Evolutionary conservation across 2,329 filamentous ascomycete species (phyloP).

Genomic region (Cordyceps javanica): DNA sequence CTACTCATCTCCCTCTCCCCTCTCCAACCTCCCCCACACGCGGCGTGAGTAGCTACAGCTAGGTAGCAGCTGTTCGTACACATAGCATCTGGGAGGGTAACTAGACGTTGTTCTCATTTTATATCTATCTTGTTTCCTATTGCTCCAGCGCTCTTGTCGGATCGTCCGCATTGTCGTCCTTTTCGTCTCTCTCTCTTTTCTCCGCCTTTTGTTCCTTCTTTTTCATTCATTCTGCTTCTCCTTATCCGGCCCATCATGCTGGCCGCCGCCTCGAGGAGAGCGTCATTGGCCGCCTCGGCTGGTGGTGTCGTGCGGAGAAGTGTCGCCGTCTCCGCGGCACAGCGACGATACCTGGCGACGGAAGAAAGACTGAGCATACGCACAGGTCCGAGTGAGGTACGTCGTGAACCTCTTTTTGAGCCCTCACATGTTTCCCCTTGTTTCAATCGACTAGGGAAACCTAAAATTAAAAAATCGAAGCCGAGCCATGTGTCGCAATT

Average conservation of each 20-base stretch:
- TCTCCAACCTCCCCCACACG: neutral
- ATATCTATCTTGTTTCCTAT: neutral
- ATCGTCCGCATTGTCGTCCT: no score
- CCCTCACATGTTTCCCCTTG: neutral
- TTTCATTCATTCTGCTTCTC: neutral
- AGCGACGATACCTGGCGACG: constrained; percentile 11
- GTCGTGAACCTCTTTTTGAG: no score
- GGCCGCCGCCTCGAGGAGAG: neutral
- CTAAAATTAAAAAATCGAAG: no score
- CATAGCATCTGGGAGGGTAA: no score
- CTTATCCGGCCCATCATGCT: neutral
- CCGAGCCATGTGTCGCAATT: no score
- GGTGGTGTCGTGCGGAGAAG: constrained; percentile 6
- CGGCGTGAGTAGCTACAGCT: neutral
- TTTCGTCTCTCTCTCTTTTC: no score
- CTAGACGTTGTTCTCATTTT: neutral
- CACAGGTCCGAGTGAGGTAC: constrained; percentile 15
- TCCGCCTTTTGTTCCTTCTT: neutral
- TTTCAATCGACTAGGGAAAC: no score
- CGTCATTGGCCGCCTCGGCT: neutral
- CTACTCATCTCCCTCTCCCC: neutral
- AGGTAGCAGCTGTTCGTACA: neutral
- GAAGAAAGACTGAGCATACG: constrained; percentile 16
- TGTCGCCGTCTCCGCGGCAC: neutral
- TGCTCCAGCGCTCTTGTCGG: no score